These are phyloP conservation scores for Penicilliopsis zonata DNA, from an alignment of 495 filamentous ascomycete species.

Conservation along the genomic window DNA sequence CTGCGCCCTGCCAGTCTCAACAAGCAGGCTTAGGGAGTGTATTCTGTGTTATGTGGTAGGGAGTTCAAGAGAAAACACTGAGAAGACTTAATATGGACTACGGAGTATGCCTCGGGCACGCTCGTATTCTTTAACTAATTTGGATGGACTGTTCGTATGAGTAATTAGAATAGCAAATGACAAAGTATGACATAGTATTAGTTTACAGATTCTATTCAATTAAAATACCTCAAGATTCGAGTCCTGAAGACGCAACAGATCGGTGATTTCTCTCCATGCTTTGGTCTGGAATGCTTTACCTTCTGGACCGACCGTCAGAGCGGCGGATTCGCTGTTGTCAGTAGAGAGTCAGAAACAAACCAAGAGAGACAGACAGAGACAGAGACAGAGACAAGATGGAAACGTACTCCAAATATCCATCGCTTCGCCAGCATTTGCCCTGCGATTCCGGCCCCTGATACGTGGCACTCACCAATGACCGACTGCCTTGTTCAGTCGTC, in stretches of 20 bases:
- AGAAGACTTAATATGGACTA: too few relatives aligned
- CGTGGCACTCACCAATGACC: slow-evolving; percentile 39
- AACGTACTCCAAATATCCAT: slow-evolving; percentile 33
- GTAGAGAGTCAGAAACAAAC: slow-evolving; percentile 2
- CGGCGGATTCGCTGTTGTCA: slow-evolving; percentile 21
- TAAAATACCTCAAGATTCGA: slow-evolving; percentile 12
- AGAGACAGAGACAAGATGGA: neutral
- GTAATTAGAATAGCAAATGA: too few relatives aligned
- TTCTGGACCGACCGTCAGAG: slow-evolving; percentile 19
- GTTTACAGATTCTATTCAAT: too few relatives aligned
- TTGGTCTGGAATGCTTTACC: slow-evolving; percentile 23
- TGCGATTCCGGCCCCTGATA: slow-evolving; percentile 35
- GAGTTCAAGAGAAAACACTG: too few relatives aligned
- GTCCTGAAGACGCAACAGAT: slow-evolving; percentile 17
- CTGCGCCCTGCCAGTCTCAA: too few relatives aligned
- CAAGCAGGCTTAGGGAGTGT: too few relatives aligned
- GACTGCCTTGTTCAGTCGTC: slow-evolving; percentile 36
- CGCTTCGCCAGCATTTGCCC: slow-evolving; percentile 38
- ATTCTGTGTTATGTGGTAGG: too few relatives aligned
- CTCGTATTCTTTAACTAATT: too few relatives aligned
- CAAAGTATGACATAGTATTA: too few relatives aligned
- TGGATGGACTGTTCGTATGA: too few relatives aligned
- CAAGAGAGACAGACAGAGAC: too few relatives aligned
- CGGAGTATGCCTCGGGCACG: too few relatives aligned
- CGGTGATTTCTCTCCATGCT: slow-evolving; percentile 29